Conservation (phyloP, 345 rosid genomes). For the Heritiera fomes region DNA sequence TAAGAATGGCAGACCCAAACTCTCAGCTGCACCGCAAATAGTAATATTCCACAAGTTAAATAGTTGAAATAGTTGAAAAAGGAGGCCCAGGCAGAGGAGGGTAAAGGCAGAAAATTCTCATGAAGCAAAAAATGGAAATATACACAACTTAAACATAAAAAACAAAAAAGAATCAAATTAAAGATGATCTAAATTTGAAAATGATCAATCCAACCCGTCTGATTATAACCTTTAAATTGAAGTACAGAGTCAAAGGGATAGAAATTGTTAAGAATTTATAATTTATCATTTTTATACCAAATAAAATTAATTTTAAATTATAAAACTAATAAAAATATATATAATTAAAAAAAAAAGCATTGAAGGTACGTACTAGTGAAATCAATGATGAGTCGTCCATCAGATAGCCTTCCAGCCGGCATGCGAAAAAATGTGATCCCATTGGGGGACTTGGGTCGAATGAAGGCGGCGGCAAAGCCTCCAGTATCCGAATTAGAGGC, state of each 20-base stretch:
- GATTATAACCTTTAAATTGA: no score
- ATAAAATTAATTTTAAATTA: no score
- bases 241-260: no score
- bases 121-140: background rate
- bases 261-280: no score
- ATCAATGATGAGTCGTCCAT: slow-evolving; percentile 60
- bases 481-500: slow-evolving; percentile 64
- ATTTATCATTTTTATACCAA: no score
- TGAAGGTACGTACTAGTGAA: slow-evolving; percentile 36
- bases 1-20: slow-evolving; percentile 28
- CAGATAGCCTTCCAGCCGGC: slow-evolving; percentile 47
- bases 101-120: background rate
- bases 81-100: background rate
- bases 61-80: background rate
- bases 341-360: no score
- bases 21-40: slow-evolving; percentile 24
- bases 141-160: background rate
- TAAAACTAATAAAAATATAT: no score
- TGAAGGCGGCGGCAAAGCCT: slow-evolving; percentile 44
- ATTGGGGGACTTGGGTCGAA: slow-evolving; percentile 33
- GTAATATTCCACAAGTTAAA: background rate
- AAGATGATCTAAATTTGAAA: no score
- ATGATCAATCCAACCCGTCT: no score
- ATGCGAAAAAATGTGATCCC: slow-evolving; percentile 40
- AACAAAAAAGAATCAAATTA: no score